Base-by-base conservation (phyloP, 805 yeast species). In the Candida sphagnicola region DNA sequence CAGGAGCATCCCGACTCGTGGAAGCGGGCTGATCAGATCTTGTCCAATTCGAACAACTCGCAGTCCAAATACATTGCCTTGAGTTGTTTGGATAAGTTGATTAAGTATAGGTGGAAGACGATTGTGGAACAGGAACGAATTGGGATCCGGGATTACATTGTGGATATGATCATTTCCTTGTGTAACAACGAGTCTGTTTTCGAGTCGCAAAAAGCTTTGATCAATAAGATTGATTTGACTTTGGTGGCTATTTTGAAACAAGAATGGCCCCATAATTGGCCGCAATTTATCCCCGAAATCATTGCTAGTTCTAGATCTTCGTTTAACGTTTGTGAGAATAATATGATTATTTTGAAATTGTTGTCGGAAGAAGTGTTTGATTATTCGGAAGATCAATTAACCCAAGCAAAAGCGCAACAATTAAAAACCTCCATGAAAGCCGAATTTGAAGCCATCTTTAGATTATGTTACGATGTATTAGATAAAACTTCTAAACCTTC, bases 261-360 rank as follows among this genome's bases (percentile, higher is more conserved):
- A 65, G 99, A 93, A 60, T 93, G 99, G 99, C 99, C 99, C 24
- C 87, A 82, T 51, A 85, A 90, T 60, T 93, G 99, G 99, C 98
- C 98, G 14, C 85, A 83, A 53, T 93, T 93, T 54, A 85, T 93
- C 36, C 96, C 96, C 13, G 99, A 93, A 60, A 77, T 93, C 40
- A 93, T 91, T 34, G 77, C 75, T 43, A 82, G 95, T 47, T 82
- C 95, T 33, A 78, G 87, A 46, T 79, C 91, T 11, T 82, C 93
- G 16, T 79, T 85, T 61, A 91, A 89, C 54, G 96, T 93, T 37
- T 93, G 99, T 68, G 99, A 93, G 63, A 93, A 93, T 67, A 93
- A 93, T 65, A 91, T 93, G 98, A 80, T 82, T 45, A 90, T 93
- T 43, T 74, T 93, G 58, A 85, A 84, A 53, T 71, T 93, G 47